Conservation (phyloP, 2,329 filamentous ascomycete species). For the Tolypocladium amazonense region DNA sequence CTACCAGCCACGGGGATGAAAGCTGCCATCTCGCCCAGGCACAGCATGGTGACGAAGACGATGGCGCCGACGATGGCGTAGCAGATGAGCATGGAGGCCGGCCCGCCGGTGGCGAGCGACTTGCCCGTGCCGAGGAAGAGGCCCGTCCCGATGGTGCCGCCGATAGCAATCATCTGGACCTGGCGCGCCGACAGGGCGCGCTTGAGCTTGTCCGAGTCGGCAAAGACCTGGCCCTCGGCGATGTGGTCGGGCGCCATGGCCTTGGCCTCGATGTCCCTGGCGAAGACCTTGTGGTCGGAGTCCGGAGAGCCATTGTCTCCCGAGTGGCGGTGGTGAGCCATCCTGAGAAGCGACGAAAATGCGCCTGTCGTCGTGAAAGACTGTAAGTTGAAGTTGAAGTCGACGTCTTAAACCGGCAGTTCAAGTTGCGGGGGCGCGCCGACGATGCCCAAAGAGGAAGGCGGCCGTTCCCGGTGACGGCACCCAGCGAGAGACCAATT, state of each 20-base stretch:
- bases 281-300: neutral
- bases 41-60: slow-evolving; percentile 48
- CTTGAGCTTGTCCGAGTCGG: slow-evolving; percentile 33
- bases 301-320: neutral
- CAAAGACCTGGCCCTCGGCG: slow-evolving; percentile 5
- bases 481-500: neutral
- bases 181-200: slow-evolving; percentile 50
- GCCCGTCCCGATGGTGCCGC: slow-evolving; percentile 49
- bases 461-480: neutral
- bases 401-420: neutral
- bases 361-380: neutral
- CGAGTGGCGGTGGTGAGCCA: neutral
- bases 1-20: slow-evolving; percentile 40
- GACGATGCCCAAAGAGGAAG: neutral
- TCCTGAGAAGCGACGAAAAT: neutral
- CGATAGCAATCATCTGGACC: slow-evolving; percentile 57
- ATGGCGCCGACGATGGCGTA: slow-evolving; percentile 47
- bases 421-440: neutral
- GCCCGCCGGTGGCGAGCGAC: slow-evolving; percentile 47
- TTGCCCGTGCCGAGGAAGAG: slow-evolving; percentile 53
- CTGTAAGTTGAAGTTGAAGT: no score
- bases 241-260: neutral
- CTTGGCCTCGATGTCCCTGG: neutral
- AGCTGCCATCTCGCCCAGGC: slow-evolving; percentile 50
- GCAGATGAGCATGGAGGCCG: slow-evolving; percentile 45